Conservation (phyloP, 306 rosid species). For the Quercus bicolor region DNA sequence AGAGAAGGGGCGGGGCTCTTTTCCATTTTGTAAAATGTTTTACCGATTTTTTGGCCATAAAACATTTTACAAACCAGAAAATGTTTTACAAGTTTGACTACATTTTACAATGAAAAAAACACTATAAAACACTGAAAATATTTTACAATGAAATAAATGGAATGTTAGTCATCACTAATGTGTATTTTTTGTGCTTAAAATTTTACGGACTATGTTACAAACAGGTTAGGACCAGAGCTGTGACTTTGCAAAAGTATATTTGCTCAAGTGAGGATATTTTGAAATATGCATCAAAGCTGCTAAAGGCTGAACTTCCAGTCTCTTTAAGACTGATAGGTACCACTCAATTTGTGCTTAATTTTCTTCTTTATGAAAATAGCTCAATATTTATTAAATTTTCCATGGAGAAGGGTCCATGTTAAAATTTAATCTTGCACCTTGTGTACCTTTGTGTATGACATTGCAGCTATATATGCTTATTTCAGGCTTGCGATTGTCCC, state of each 20-base stretch:
- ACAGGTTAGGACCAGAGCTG: constrained; percentile 85
- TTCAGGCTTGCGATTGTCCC: constrained; percentile 84
- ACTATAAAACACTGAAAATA: too few species aligned
- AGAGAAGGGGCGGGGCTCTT: too few species aligned
- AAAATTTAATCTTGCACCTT: constrained; percentile 17
- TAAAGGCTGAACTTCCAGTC: constrained; percentile 90
- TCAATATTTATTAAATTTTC: background rate
- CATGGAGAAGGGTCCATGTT: background rate
- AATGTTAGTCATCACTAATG: background rate
- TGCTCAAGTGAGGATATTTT: constrained; percentile 71
- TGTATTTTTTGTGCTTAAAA: background rate
- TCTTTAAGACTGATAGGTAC: constrained; percentile 83
- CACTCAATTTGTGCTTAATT: background rate
- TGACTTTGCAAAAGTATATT: constrained; percentile 67
- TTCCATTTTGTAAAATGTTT: too few species aligned
- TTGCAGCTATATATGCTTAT: constrained; percentile 12
- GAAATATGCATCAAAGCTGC: constrained; percentile 76
- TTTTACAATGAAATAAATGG: too few species aligned
- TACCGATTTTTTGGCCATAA: too few species aligned
- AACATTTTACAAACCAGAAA: too few species aligned
- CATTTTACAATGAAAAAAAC: too few species aligned
- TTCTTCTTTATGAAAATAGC: background rate
- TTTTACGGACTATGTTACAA: constrained; percentile 1
- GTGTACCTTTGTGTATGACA: constrained; percentile 19
- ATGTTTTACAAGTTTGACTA: too few species aligned